Evolutionary conservation across 2,329 filamentous ascomycete genomes (phyloP).

Genomic region (Polychaeton citri): DNA sequence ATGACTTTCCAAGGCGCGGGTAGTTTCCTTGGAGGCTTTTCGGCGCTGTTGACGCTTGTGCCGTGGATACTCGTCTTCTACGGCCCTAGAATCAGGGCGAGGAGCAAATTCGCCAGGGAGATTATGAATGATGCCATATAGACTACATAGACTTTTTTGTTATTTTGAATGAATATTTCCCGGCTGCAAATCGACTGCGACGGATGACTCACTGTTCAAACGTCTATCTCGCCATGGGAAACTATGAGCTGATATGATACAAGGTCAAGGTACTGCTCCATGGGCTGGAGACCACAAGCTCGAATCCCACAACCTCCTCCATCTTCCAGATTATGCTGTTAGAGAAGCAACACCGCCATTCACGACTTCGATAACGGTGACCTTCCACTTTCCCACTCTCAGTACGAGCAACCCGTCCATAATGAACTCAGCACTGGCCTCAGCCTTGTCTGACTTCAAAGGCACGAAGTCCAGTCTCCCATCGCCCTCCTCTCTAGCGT

Average conservation of each 20-base stretch:
- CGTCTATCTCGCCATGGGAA: too few species aligned
- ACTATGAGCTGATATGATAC: too few species aligned
- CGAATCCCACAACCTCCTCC: too few species aligned
- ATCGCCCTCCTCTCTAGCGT: constrained; percentile 15
- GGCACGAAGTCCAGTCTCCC: constrained; percentile 47
- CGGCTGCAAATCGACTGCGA: too few species aligned
- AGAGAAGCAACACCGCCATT: too few species aligned
- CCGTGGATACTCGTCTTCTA: constrained; percentile 77
- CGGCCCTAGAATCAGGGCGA: constrained; percentile 59
- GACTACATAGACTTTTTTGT: too few species aligned
- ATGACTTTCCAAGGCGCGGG: constrained; percentile 60
- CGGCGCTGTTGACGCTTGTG: constrained; percentile 55
- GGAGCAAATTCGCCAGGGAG: constrained; percentile 58
- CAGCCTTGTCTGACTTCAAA: constrained; percentile 46
- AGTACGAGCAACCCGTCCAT: constrained; percentile 46
- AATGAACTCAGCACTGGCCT: constrained; percentile 42
- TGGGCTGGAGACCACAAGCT: too few species aligned
- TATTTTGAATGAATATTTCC: too few species aligned
- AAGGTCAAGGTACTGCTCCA: too few species aligned
- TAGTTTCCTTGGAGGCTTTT: constrained; percentile 62
- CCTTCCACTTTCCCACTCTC: constrained; percentile 46
- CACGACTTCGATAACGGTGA: constrained; percentile 43
- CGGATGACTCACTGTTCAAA: too few species aligned
- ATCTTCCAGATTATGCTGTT: too few species aligned
- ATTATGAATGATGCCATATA: constrained; percentile 19